Percentiles rank a stretch among this genome's conserved stretches.
Evolutionary conservation across 805 yeast species (phyloP).

Genomic region (Alloascoidea hylecoeti): DNA sequence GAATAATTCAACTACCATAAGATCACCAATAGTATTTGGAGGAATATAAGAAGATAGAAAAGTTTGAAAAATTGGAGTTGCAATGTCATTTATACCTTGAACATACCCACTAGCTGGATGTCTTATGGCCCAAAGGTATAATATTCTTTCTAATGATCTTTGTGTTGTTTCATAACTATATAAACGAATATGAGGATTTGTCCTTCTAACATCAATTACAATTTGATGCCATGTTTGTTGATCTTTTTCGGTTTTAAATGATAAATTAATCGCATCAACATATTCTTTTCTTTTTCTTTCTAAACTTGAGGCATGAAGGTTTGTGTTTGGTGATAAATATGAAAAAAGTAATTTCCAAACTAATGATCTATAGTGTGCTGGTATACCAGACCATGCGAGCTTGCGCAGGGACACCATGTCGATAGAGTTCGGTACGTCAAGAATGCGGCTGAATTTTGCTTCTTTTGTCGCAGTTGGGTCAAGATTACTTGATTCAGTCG

Average conservation of each 20-base stretch:
- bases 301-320: conserved; percentile 56
- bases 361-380: conserved; percentile 62
- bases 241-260: conserved; percentile 48
- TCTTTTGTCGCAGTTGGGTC: too few relatives aligned
- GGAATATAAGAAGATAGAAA: conserved; percentile 58
- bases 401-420: conserved; percentile 59
- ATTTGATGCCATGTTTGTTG: conserved; percentile 90
- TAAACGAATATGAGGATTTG: conserved; percentile 72
- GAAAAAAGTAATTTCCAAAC: conserved; percentile 89
- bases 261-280: conserved; percentile 54
- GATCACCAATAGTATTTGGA: conserved; percentile 19
- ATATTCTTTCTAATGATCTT: conserved; percentile 60
- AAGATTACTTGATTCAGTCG: too few relatives aligned
- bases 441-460: too few relatives aligned
- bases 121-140: conserved; percentile 89
- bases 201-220: conserved; percentile 86
- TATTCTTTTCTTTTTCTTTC: conserved; percentile 80
- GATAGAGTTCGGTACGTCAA: too few relatives aligned
- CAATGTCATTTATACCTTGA: conserved; percentile 91
- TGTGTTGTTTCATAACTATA: conserved; percentile 64
- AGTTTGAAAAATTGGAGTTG: conserved; percentile 85
- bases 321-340: conserved; percentile 75
- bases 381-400: conserved; percentile 91
- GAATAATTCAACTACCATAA: conserved; percentile 32
- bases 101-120: conserved; percentile 98